A percentile compares a stretch with the other conserved stretches of the same genome.
Conservation (phyloP, 495 filamentous ascomycete genomes). For the Penicillium dipodomyicola region DNA sequence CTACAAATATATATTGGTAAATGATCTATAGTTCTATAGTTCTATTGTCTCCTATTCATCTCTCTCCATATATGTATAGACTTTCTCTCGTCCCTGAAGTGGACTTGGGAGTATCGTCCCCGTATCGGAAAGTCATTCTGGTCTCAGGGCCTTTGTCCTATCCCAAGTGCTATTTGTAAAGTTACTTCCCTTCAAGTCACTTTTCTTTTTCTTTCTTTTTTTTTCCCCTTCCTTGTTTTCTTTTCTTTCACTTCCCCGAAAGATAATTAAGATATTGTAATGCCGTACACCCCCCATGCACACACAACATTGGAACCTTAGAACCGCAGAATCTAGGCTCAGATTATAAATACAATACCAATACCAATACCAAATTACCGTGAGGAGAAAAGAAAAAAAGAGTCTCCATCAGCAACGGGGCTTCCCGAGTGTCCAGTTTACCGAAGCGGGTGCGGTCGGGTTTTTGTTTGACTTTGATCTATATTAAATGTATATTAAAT, state of each 20-base stretch:
- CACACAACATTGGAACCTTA: no score
- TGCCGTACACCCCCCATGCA: no score
- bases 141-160: neutral
- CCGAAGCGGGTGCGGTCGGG: slow-evolving; percentile 8
- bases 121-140: neutral
- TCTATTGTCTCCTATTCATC: no score
- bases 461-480: neutral
- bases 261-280: no score
- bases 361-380: slow-evolving; percentile 1
- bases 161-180: neutral
- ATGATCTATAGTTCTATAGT: no score
- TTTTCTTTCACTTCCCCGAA: neutral
- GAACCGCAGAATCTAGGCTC: neutral
- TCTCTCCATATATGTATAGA: no score
- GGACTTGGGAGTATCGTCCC: neutral
- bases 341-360: no score
- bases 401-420: slow-evolving; percentile 15
- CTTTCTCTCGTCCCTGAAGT: neutral
- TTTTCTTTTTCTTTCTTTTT: neutral
- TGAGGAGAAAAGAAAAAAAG: slow-evolving; percentile 17
- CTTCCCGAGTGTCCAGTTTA: slow-evolving; percentile 18
- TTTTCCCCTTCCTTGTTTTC: no score
- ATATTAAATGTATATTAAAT: neutral
- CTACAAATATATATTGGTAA: no score
- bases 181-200: neutral